Conservation (phyloP, 2,329 filamentous ascomycete species). For the Ceratocystis destructans region DNA sequence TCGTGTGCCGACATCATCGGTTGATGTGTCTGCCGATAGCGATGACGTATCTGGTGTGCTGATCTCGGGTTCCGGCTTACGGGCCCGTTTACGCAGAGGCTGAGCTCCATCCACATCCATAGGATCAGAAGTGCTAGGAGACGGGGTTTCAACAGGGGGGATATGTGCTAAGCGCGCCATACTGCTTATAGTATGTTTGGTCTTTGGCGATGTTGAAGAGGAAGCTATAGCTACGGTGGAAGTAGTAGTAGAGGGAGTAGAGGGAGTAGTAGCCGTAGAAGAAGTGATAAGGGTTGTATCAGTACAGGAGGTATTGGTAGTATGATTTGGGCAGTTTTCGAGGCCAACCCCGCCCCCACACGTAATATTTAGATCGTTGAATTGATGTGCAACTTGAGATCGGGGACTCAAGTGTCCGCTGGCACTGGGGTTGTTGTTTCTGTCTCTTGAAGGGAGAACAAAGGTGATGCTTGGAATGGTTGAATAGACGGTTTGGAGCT, state of each 20-base stretch:
- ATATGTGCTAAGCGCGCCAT: slow-evolving; percentile 17
- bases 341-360: slow-evolving; percentile 5
- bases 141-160: not conserved
- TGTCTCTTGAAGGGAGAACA: slow-evolving; percentile 11
- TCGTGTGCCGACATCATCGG: not conserved
- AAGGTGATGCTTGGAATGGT: slow-evolving; percentile 10
- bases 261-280: not conserved
- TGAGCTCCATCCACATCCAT: slow-evolving; percentile 16
- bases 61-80: not conserved
- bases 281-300: not conserved
- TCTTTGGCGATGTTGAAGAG: not conserved
- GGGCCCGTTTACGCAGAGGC: slow-evolving; percentile 5
- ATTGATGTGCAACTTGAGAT: slow-evolving; percentile 16
- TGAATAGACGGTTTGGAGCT: slow-evolving; percentile 8
- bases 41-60: not conserved
- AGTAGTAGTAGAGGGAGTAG: not conserved
- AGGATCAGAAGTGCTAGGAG: not conserved
- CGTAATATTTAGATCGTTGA: slow-evolving; percentile 12
- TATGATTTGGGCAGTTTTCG: not conserved
- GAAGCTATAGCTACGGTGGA: not conserved
- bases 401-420: slow-evolving; percentile 12
- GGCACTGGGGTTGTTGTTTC: slow-evolving; percentile 4
- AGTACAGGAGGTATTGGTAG: not conserved
- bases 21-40: slow-evolving; percentile 5
- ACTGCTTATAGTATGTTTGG: not conserved